These are phyloP conservation scores for Viola odorata DNA, from an alignment of 345 rosid species.

Conservation along the genomic window DNA sequence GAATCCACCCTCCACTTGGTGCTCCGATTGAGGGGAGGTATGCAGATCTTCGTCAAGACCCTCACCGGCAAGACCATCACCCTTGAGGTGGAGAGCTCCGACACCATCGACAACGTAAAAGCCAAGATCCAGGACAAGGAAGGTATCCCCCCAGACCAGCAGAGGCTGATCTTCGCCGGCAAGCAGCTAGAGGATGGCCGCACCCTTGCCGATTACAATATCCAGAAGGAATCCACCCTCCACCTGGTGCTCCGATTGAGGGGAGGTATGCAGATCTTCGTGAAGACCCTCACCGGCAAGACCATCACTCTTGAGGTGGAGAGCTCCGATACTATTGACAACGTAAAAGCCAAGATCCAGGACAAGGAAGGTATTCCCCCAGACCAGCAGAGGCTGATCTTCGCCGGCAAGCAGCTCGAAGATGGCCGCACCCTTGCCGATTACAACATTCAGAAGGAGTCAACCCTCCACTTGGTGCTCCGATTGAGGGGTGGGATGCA, in stretches of 20 bases:
- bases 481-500: slow-evolving; percentile 36
- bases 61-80: not conserved
- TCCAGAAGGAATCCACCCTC: slow-evolving; percentile 23
- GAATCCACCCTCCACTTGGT: slow-evolving; percentile 9
- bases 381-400: slow-evolving; percentile 35
- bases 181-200: slow-evolving; percentile 24
- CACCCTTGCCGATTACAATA: slow-evolving; percentile 20
- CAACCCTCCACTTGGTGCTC: slow-evolving; percentile 35
- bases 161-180: slow-evolving; percentile 9
- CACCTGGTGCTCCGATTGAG: slow-evolving; percentile 23
- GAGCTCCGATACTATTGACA: slow-evolving; percentile 34
- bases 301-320: slow-evolving; percentile 37
- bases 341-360: slow-evolving; percentile 36
- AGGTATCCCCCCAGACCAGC: no score
- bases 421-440: slow-evolving; percentile 38
- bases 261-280: slow-evolving; percentile 37
- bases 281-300: slow-evolving; percentile 35
- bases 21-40: slow-evolving; percentile 15
- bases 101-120: no score
- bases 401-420: slow-evolving; percentile 38
- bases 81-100: no score
- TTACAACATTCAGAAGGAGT: slow-evolving; percentile 38
- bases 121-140: no score
- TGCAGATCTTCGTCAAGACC: slow-evolving; percentile 1
- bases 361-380: slow-evolving; percentile 41